Evolutionary conservation across 768 basidiomycete species (phyloP).

Genomic region (Russula sp.): DNA sequence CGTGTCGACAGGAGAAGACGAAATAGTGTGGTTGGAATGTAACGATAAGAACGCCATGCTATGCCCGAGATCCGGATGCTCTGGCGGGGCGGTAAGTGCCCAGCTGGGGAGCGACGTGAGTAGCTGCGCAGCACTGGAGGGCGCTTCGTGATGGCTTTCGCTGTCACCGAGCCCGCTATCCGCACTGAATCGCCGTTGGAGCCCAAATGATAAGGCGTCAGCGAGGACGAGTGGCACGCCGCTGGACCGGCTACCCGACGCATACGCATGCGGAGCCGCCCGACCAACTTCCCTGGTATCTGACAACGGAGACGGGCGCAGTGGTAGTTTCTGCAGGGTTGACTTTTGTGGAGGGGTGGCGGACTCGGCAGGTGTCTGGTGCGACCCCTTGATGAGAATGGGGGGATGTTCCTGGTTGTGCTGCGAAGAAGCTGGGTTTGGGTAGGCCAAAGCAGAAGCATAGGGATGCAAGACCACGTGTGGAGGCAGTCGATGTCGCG

Average conservation of each 20-base stretch:
- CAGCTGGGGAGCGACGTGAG: conserved; percentile 18
- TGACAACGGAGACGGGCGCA: background rate
- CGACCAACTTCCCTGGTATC: background rate
- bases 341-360: background rate
- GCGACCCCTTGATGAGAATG: background rate
- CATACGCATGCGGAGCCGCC: conserved; percentile 16
- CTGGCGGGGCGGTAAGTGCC: background rate
- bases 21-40: conserved; percentile 25
- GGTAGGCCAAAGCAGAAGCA: conserved; percentile 2
- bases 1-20: conserved; percentile 28
- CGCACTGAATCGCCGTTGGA: conserved; percentile 28
- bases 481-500: conserved; percentile 36
- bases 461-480: conserved; percentile 22
- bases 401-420: background rate
- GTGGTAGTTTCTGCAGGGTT: background rate
- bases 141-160: conserved; percentile 31
- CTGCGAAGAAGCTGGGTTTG: background rate
- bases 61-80: background rate
- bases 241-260: conserved; percentile 2
- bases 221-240: conserved; percentile 45
- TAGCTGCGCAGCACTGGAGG: background rate
- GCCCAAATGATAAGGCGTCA: conserved; percentile 52
- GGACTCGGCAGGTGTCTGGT: background rate
- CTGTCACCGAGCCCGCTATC: conserved; percentile 48
- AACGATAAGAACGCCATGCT: background rate